Evolutionary conservation across 495 filamentous ascomycete genomes (phyloP).

Genomic region (Podospora didyma): DNA sequence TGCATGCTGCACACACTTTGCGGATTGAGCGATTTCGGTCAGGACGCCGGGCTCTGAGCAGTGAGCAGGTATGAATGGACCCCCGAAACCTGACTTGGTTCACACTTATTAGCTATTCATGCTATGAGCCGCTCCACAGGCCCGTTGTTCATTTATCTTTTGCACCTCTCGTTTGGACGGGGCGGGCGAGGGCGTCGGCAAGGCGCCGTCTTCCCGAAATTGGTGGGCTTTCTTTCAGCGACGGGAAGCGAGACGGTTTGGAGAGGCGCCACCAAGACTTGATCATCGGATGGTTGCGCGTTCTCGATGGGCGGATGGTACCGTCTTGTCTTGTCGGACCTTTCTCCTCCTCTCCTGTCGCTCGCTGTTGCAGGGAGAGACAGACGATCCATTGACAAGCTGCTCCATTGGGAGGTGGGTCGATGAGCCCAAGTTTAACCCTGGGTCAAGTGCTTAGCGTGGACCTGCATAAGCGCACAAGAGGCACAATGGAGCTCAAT

Average conservation of each 20-base stretch:
- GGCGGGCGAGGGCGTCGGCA: not conserved
- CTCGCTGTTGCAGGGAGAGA: too few species aligned
- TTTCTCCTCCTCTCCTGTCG: not conserved
- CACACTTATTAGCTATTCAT: not conserved
- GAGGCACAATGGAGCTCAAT: not conserved
- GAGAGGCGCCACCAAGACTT: not conserved
- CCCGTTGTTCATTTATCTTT: constrained; percentile 8
- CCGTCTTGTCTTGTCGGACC: not conserved
- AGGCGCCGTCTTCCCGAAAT: not conserved
- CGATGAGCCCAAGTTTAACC: too few species aligned
- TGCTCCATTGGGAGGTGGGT: too few species aligned
- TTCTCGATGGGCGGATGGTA: not conserved
- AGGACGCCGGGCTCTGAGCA: not conserved
- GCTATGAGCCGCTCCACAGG: not conserved
- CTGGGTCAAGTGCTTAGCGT: not conserved
- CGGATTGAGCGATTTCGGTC: too few species aligned
- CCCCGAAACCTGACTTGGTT: not conserved
- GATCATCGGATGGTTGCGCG: not conserved
- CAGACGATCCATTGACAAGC: not conserved
- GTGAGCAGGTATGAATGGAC: not conserved
- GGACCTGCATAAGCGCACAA: not conserved
- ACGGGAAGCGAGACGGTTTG: not conserved
- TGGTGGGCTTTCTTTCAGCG: not conserved
- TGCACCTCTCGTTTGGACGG: constrained; percentile 3
- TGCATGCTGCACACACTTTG: too few species aligned